These are phyloP conservation scores for Bretschneidera sinensis DNA, from an alignment of 345 rosid species.

Conservation along the genomic window DNA sequence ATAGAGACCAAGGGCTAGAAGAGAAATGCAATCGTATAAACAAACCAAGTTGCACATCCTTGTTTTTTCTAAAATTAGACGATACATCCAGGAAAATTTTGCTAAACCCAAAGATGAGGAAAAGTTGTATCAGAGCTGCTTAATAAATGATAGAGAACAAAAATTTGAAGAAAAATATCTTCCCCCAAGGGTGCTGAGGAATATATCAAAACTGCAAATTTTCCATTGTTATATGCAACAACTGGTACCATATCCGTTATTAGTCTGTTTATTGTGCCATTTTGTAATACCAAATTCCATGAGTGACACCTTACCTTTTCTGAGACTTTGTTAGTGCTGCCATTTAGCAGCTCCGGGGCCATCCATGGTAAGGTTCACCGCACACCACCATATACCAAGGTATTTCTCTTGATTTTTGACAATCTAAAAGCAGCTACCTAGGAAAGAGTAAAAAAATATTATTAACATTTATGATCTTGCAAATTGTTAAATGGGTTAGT, in stretches of 20 bases:
- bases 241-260: neutral
- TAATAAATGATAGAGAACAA: neutral
- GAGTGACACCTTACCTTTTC: constrained; percentile 50
- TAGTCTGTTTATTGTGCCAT: too few relatives aligned
- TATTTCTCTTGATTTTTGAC: constrained; percentile 72
- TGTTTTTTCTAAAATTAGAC: too few relatives aligned
- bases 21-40: neutral
- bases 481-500: neutral
- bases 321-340: constrained; percentile 74
- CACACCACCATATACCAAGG: constrained; percentile 86
- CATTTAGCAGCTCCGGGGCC: constrained; percentile 82
- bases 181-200: neutral
- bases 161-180: too few relatives aligned
- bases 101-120: neutral
- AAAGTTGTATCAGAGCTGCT: neutral
- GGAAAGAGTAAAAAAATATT: neutral
- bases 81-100: neutral
- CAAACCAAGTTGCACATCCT: neutral
- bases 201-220: neutral
- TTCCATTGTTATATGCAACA: neutral
- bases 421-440: constrained; percentile 88
- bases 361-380: constrained; percentile 88
- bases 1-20: neutral
- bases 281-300: neutral
- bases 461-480: constrained; percentile 2